These are phyloP conservation scores for Fraxinus quadrangulata DNA, from an alignment of 257 asterid species.

Conservation along the genomic window DNA sequence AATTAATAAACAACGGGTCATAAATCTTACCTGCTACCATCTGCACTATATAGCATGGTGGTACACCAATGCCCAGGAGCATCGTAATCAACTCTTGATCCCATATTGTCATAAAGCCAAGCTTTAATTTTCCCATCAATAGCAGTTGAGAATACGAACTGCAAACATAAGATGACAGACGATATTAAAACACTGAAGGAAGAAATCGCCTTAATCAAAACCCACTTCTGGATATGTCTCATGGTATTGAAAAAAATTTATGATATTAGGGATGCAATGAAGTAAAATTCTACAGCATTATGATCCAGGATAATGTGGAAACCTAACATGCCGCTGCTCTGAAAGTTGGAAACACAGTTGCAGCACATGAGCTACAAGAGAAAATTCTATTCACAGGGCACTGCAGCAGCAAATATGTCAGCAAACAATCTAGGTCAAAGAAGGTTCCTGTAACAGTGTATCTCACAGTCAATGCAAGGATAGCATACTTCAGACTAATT, in stretches of 20 bases:
- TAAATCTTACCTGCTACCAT: slow-evolving; percentile 51
- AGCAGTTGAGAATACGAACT: slow-evolving; percentile 74
- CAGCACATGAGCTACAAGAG: neutral
- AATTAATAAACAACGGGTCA: slow-evolving; percentile 15
- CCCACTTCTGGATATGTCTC: neutral
- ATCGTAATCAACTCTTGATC: slow-evolving; percentile 69
- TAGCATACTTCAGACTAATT: neutral
- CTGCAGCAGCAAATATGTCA: neutral
- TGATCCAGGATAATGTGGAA: neutral
- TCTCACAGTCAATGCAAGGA: neutral
- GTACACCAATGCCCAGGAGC: slow-evolving; percentile 75
- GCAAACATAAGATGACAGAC: slow-evolving; percentile 3
- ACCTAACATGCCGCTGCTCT: neutral
- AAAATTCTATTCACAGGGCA: neutral
- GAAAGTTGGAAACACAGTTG: neutral
- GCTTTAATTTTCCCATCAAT: slow-evolving; percentile 71
- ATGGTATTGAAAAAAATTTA: neutral
- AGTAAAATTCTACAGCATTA: neutral
- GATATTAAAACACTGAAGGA: neutral
- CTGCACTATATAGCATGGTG: slow-evolving; percentile 72
- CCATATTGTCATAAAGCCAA: slow-evolving; percentile 62
- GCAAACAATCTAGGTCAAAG: neutral
- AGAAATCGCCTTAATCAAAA: neutral
- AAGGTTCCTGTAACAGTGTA: neutral
- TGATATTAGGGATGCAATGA: neutral